Evolutionary conservation across 2,329 filamentous ascomycete species (phyloP).

Genomic region (Scedosporium apiospermum): DNA sequence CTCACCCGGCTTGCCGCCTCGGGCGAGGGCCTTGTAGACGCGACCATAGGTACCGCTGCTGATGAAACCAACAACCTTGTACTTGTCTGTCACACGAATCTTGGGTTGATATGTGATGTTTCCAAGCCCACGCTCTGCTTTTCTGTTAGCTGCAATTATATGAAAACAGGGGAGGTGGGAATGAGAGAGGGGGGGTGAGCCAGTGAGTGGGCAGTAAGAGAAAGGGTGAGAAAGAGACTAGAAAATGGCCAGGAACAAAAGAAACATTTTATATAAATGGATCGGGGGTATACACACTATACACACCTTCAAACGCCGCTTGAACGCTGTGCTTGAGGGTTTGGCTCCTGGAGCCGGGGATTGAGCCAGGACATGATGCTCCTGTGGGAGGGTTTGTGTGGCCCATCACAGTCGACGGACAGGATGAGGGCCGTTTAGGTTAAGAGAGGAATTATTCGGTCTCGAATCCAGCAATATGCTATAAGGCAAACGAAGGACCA

Average conservation of each 20-base stretch:
- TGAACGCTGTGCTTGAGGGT: constrained; percentile 45
- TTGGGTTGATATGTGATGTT: constrained; percentile 54
- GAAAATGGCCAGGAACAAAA: too few relatives aligned
- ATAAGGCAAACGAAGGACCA: neutral
- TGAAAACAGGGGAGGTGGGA: neutral
- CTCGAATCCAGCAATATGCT: neutral
- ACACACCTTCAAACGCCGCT: constrained; percentile 50
- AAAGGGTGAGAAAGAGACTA: too few relatives aligned
- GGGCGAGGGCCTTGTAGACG: constrained; percentile 87
- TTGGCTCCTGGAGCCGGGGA: constrained; percentile 25
- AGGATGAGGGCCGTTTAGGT: neutral
- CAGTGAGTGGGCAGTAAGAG: too few relatives aligned
- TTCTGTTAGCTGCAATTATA: neutral
- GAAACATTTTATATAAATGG: too few relatives aligned
- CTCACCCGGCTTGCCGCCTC: constrained; percentile 58
- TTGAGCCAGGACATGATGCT: constrained; percentile 37
- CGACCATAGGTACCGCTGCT: constrained; percentile 96
- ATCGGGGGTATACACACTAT: neutral
- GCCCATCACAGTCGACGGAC: constrained; percentile 29
- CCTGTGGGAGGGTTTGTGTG: constrained; percentile 44
- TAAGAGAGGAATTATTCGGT: neutral
- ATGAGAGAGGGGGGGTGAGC: too few relatives aligned
- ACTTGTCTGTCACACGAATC: constrained; percentile 82
- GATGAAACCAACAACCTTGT: constrained; percentile 96
- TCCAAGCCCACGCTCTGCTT: constrained; percentile 1